Evolutionary conservation across 768 basidiomycete genomes (phyloP), one percentile per base, ranked within the genome.

Genomic region (Lepiota venenata): DNA sequence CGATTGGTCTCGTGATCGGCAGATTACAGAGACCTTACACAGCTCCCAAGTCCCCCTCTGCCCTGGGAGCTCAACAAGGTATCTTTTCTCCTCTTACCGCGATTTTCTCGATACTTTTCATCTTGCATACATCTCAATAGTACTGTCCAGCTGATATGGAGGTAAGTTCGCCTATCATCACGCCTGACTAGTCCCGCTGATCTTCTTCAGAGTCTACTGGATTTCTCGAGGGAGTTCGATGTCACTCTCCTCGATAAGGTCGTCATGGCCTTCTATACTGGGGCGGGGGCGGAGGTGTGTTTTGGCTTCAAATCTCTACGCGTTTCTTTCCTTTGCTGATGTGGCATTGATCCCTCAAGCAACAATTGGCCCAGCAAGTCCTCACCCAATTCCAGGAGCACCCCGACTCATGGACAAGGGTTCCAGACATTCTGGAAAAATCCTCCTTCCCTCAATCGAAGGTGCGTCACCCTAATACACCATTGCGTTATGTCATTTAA

Each of bases 311-410:
- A 25, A 20, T 39, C 43, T 54, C 44, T 40, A 16, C 58, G 55
- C 56, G 54, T 61, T 47, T 36, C 25, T 41, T 57, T 9, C 22
- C 53, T 51, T 51, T 51, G 52, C 62, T 66, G 58, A 73, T 69
- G 64, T 61, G 60, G 63, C 62, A 36, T 27, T 59, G 29, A 62
- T 39, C 37, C 61, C 43, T 20, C 49, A 52, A 98, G 95, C 95
- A 95, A 91, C 88, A 91, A 84, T 70, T 87, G 68, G 96, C 96
- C 14, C 96, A 98, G 72, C 88, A 89, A 68, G 79, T 93, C 58
- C 80, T 99, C 61, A 97, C 96, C 7, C 94, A 95, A 67, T 88
- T 99, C 65, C 94, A 98, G 71, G 97, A 99, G 57, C 81, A 93
- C 69, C 90, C 91, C 15, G 96, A 98, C 56, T 87, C 95, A 35